Evolutionary conservation across 129 eudicot species (phyloP).

Genomic region (Flaveria ramosissima): DNA sequence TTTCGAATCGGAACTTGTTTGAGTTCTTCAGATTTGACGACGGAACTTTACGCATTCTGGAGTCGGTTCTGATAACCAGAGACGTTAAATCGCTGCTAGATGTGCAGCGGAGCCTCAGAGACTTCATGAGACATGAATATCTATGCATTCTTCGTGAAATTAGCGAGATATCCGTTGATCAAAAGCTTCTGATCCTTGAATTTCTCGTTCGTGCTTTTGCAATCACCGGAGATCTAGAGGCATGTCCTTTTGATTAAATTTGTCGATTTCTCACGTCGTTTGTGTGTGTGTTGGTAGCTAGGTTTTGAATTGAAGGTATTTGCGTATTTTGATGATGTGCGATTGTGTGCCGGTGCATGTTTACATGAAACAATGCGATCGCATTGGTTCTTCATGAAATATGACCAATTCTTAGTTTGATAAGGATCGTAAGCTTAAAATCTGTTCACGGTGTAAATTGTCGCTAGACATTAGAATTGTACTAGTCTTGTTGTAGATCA

Average conservation of each 20-base stretch:
- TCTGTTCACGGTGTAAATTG: background rate
- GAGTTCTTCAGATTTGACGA: slow-evolving; percentile 56
- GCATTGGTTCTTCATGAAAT: background rate
- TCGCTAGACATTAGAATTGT: background rate
- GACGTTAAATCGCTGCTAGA: slow-evolving; percentile 52
- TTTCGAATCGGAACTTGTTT: background rate
- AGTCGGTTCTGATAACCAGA: slow-evolving; percentile 48
- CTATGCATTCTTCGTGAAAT: slow-evolving; percentile 50
- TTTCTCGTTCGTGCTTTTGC: slow-evolving; percentile 72
- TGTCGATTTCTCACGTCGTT: background rate
- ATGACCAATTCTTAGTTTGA: background rate
- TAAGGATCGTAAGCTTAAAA: background rate
- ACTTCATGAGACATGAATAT: slow-evolving; percentile 67
- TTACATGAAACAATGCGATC: slow-evolving; percentile 5
- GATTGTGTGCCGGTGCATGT: background rate
- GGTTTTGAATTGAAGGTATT: slow-evolving; percentile 13
- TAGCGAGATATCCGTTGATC: slow-evolving; percentile 48
- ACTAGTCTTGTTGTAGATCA: background rate
- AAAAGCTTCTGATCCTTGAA: slow-evolving; percentile 61
- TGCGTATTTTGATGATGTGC: slow-evolving; percentile 2
- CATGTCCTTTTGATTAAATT: background rate
- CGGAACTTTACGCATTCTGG: slow-evolving; percentile 56
- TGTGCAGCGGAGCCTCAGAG: slow-evolving; percentile 44
- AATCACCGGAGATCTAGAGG: slow-evolving; percentile 68
- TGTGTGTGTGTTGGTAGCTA: slow-evolving; percentile 15